These are phyloP conservation scores for Cladosporium sp. DNA, from an alignment of 2,329 filamentous ascomycete species.

Conservation along the genomic window DNA sequence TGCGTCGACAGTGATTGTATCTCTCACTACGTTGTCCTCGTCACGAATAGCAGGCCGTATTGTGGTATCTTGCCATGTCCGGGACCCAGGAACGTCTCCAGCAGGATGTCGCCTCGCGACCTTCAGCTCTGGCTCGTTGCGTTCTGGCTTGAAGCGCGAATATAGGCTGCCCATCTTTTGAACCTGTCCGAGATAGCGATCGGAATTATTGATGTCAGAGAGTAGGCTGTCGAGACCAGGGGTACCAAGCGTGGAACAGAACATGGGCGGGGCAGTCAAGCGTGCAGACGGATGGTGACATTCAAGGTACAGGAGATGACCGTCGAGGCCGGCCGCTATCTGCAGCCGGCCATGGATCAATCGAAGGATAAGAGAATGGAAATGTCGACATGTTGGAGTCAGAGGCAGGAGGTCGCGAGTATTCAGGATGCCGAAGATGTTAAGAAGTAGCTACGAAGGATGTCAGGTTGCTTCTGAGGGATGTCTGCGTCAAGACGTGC, in stretches of 20 bases:
- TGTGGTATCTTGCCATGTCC: slow-evolving; percentile 30
- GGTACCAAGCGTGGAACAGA: slow-evolving; percentile 62
- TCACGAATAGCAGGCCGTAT: slow-evolving; percentile 11
- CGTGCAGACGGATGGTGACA: slow-evolving; percentile 69
- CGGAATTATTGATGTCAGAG: slow-evolving; percentile 31
- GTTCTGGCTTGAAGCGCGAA: slow-evolving; percentile 62
- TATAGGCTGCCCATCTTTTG: slow-evolving; percentile 56
- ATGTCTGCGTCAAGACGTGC: not conserved
- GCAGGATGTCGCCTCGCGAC: slow-evolving; percentile 37
- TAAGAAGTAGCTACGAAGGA: slow-evolving; percentile 34
- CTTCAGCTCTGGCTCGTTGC: slow-evolving; percentile 45
- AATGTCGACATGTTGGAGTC: slow-evolving; percentile 54
- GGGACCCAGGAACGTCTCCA: slow-evolving; percentile 43
- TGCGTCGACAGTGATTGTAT: slow-evolving; percentile 60
- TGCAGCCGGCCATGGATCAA: slow-evolving; percentile 61
- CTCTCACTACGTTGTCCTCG: slow-evolving; percentile 39
- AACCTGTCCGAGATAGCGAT: slow-evolving; percentile 32
- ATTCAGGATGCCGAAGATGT: slow-evolving; percentile 36
- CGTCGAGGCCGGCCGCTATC: slow-evolving; percentile 50
- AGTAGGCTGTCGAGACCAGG: slow-evolving; percentile 46
- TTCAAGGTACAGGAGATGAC: slow-evolving; percentile 67
- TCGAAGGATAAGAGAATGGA: slow-evolving; percentile 57
- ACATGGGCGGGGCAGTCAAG: slow-evolving; percentile 61
- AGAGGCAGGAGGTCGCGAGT: slow-evolving; percentile 46
- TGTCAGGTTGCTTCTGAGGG: slow-evolving; percentile 11